Evolutionary conservation across 371 early-diverging fungal genomes (phyloP), one percentile per base, ranked within the genome.

Genomic region (Mucor sp.): DNA sequence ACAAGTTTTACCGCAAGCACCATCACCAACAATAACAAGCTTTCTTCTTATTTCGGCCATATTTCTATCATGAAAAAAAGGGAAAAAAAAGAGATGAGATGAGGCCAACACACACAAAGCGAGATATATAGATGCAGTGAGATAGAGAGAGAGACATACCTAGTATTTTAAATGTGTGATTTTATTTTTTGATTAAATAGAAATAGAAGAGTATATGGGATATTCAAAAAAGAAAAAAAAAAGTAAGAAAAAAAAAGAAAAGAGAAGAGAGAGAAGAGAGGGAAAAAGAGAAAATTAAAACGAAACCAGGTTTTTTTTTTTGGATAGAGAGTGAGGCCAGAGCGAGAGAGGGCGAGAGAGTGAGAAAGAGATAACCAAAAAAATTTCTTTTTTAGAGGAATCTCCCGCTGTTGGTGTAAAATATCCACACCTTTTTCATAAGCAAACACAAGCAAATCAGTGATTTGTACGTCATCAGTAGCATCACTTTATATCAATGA

Each of bases 1-100:
- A 79, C 95, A 94, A 35, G 97, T 98, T 84, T 98, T 98, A 72
- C 97, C 98, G 79, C 96, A 95, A 60, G 95, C 95, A 85, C 96
- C 97, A 78, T 97, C 97, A 59, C 98, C 98, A 62, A 97, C 96
- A 77, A 95, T 94, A 61, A 97, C 97, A 71, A 97, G 87, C 79
- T 97, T 97, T 58, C 94, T 88, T 78, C 95, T 92, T 77, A 95
- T 90, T 81, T 93, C 94, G 61, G 94, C 77, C 91, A 91, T 93
- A 59, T 66, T 56, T 56, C 27, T 44, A 27, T 21, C 55, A 39
- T 37, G 25, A 15, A 63, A 17, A 66, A 60, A 47, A 57, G 44
- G 27, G 19, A 56, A 19, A 56, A 19, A 56, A 30, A 6, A 56
- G n/a, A 17, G 37, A 66, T 41, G 41, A 60, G n/a, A 28, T 1